A percentile compares a stretch with the other conserved stretches of the same genome.
phyloP scores from a whole-genome alignment of 2,329 filamentous ascomycete genomes.

The Xylariaceae sp. region DNA sequence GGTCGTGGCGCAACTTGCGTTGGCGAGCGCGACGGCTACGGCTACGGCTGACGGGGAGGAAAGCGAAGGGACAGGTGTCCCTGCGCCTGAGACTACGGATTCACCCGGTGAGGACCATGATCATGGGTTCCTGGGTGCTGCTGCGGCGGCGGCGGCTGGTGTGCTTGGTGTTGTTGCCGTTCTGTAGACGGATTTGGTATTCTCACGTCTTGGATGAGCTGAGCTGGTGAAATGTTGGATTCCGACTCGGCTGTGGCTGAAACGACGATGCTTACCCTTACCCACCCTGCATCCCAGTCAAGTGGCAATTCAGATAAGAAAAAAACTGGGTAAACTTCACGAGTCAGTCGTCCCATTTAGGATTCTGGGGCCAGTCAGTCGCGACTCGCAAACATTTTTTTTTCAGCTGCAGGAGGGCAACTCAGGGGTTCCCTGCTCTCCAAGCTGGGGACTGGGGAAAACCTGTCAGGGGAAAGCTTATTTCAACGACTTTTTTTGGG shows the following conservation, averaged over 20 bases:
- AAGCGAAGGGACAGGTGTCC: neutral
- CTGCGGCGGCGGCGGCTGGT: constrained; percentile 20
- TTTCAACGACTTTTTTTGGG: neutral
- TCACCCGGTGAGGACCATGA: constrained; percentile 7
- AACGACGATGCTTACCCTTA: neutral
- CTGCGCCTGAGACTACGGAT: constrained; percentile 5
- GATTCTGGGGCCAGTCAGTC: too few relatives aligned
- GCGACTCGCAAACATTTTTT: neutral
- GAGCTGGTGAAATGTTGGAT: neutral
- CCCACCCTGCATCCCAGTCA: too few relatives aligned
- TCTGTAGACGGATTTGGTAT: constrained; percentile 4
- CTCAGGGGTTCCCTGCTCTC: neutral
- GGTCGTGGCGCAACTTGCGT: constrained; percentile 11
- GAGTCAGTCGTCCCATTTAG: too few relatives aligned
- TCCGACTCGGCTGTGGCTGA: neutral
- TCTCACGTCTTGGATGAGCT: too few relatives aligned
- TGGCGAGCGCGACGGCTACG: neutral
- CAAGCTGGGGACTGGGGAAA: neutral
- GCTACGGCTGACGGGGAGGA: neutral
- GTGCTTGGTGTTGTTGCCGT: constrained; percentile 18
- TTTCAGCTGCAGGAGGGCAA: neutral
- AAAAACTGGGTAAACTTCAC: too few relatives aligned
- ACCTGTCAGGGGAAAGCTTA: neutral
- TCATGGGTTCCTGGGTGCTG: constrained; percentile 17
- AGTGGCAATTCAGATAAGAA: too few relatives aligned